phyloP scores from a whole-genome alignment of 441 rosid genomes.

The Brassica balearica region DNA sequence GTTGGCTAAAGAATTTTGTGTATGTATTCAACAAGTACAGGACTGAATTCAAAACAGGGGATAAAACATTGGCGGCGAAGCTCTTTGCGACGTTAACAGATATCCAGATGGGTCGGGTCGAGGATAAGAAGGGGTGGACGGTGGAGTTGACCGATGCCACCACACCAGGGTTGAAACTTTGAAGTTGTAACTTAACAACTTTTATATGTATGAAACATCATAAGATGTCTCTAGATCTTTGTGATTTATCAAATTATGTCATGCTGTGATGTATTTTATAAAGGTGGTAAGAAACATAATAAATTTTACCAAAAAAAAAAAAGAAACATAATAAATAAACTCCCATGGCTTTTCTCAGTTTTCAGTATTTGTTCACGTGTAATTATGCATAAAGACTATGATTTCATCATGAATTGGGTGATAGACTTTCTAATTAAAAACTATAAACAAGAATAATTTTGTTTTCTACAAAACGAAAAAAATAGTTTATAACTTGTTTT shows the following conservation, averaged over 20 bases:
- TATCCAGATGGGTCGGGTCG: constrained; percentile 57
- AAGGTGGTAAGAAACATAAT: background rate
- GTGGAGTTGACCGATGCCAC: constrained; percentile 36
- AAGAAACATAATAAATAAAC: background rate
- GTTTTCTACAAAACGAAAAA: background rate
- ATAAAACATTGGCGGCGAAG: constrained; percentile 46
- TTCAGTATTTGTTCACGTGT: background rate
- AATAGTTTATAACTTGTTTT: background rate
- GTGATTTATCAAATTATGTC: background rate
- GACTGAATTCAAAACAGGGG: constrained; percentile 53
- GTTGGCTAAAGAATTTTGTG: constrained; percentile 8
- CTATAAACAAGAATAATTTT: background rate
- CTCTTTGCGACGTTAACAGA: constrained; percentile 46
- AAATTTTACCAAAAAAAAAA: background rate
- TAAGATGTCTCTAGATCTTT: constrained; percentile 32
- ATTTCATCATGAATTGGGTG: background rate
- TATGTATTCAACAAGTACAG: constrained; percentile 41
- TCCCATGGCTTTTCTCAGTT: background rate
- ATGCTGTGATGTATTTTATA: background rate
- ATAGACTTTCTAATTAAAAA: background rate
- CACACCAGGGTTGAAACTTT: constrained; percentile 15
- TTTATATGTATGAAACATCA: constrained; percentile 17
- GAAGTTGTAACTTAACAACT: background rate
- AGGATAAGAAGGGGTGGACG: constrained; percentile 70
- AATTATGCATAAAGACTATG: background rate